Conservation (phyloP, 306 rosid genomes). For the Abrus pulchellus region DNA sequence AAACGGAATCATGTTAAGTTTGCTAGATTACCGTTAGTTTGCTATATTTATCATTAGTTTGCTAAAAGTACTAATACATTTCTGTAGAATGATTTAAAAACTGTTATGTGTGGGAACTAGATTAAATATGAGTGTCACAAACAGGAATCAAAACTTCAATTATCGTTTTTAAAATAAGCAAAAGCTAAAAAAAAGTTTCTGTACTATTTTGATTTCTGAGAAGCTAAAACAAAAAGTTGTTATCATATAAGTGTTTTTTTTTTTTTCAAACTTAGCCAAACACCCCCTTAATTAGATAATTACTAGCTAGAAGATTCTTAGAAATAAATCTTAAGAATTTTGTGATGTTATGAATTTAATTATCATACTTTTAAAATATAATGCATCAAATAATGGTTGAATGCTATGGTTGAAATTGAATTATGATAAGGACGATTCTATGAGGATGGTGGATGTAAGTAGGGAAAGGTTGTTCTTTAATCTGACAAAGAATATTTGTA, state of each 20-base stretch:
- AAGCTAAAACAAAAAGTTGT: not conserved
- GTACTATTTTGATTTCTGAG: not conserved
- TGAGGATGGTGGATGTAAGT: not conserved
- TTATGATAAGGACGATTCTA: slow-evolving; percentile 2
- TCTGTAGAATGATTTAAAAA: too few relatives aligned
- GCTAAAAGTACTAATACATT: too few relatives aligned
- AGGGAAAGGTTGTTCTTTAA: slow-evolving; percentile 4
- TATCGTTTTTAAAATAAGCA: not conserved
- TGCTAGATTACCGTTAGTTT: too few relatives aligned
- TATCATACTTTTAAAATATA: not conserved
- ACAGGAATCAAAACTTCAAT: not conserved
- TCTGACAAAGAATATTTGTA: slow-evolving; percentile 23
- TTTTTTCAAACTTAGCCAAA: not conserved
- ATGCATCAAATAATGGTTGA: not conserved
- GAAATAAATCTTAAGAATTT: not conserved
- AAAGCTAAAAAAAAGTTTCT: not conserved
- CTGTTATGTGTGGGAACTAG: not conserved
- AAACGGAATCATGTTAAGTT: not conserved
- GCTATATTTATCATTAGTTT: too few relatives aligned
- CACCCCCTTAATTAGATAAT: not conserved
- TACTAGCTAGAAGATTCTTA: not conserved
- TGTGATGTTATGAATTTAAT: not conserved
- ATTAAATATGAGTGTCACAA: not conserved
- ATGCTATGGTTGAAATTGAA: not conserved
- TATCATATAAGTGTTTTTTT: not conserved